Evolutionary conservation across 495 filamentous ascomycete genomes (phyloP).

Genomic region (Wilcoxina mikolae): DNA sequence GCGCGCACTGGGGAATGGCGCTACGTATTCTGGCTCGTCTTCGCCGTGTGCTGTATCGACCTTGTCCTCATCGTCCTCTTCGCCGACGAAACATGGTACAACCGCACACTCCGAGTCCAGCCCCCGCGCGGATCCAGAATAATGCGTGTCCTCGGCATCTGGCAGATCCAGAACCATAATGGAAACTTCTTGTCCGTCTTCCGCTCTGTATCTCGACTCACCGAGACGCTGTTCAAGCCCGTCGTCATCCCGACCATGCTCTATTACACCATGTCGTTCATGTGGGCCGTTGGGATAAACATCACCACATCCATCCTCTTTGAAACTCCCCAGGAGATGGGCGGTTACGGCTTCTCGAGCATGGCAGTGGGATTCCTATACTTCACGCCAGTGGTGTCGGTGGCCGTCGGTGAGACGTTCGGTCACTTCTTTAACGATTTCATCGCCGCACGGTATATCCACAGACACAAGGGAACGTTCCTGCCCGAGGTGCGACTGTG

Average conservation of each 20-base stretch:
- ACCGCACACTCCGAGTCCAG: conserved; percentile 13
- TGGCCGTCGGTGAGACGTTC: conserved; percentile 21
- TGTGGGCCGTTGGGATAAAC: conserved; percentile 28
- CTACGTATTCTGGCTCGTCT: conserved; percentile 17
- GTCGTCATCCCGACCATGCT: conserved; percentile 16
- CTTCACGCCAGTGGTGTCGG: conserved; percentile 19
- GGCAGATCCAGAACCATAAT: conserved; percentile 28
- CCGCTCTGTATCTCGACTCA: conserved; percentile 13
- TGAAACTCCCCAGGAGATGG: conserved; percentile 7
- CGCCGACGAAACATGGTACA: conserved; percentile 26
- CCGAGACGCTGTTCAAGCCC: conserved; percentile 24
- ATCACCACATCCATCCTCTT: conserved; percentile 20
- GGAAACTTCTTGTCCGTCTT: conserved; percentile 19
- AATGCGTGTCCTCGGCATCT: conserved; percentile 31
- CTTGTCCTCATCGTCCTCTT: conserved; percentile 35
- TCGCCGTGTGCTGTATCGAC: conserved; percentile 12
- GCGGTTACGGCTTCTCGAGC: conserved; percentile 19
- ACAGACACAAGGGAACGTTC: conserved; percentile 13
- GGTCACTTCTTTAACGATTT: conserved; percentile 24
- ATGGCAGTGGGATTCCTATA: conserved; percentile 18
- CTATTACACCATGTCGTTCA: conserved; percentile 46
- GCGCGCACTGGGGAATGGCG: conserved; percentile 10
- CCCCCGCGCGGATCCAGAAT: conserved; percentile 8
- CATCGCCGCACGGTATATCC: conserved; percentile 15
- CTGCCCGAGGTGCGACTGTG: conserved; percentile 22